A percentile compares a stretch with the other conserved stretches of the same genome.
phyloP scores from a whole-genome alignment of 148 eudicot genomes.

The Dysphania ambrosioides region DNA sequence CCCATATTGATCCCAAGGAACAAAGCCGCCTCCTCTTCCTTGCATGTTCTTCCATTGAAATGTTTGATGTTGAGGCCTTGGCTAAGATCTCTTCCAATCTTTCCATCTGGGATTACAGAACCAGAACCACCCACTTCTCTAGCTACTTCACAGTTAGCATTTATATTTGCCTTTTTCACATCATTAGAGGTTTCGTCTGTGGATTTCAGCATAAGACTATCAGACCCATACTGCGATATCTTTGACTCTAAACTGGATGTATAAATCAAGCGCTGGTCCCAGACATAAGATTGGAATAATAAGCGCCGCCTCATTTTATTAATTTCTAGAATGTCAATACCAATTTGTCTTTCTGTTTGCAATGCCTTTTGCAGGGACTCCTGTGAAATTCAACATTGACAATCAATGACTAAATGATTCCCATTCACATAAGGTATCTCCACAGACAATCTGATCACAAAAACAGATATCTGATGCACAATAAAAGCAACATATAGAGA shows the following conservation, averaged over 20 bases:
- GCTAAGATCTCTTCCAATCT: constrained; percentile 21
- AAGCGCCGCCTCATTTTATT: constrained; percentile 67
- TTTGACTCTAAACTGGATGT: constrained; percentile 48
- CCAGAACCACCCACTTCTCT: constrained; percentile 28
- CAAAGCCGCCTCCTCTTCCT: constrained; percentile 26
- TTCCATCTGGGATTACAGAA: constrained; percentile 24
- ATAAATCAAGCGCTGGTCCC: constrained; percentile 81
- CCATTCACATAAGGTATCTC: neutral
- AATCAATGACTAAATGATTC: neutral
- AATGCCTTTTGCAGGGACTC: constrained; percentile 51
- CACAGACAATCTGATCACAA: neutral
- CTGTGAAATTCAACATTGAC: constrained; percentile 36
- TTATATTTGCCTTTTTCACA: constrained; percentile 20
- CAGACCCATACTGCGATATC: constrained; percentile 22
- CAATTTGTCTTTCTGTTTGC: constrained; percentile 41
- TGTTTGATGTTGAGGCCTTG: constrained; percentile 27
- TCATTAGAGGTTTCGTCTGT: constrained; percentile 30
- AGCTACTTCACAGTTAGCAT: constrained; percentile 11
- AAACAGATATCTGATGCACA: neutral
- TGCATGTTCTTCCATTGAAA: constrained; percentile 23
- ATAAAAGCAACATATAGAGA: neutral
- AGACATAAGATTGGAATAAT: constrained; percentile 71
- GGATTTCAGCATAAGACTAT: constrained; percentile 24
- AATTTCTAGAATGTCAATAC: constrained; percentile 78
- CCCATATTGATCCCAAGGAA: constrained; percentile 24